phyloP scores from a whole-genome alignment of 2,329 filamentous ascomycete genomes.

The Exophiala viscosa region DNA sequence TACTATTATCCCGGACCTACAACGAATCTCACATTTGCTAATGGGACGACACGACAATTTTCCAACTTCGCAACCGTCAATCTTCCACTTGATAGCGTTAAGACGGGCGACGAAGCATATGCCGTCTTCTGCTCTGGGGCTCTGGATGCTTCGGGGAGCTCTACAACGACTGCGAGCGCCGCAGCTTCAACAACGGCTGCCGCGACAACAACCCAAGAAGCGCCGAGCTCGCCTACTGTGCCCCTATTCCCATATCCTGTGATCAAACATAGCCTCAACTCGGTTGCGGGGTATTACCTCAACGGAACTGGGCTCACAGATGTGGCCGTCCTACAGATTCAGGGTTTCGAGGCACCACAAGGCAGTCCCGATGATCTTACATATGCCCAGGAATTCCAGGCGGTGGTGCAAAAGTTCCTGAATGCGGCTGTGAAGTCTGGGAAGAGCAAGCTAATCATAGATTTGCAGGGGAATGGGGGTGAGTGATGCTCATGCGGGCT shows the following conservation, averaged over 20 bases:
- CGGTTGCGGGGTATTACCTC: conserved; percentile 46
- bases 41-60: conserved; percentile 31
- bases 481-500: background rate
- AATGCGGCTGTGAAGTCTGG: conserved; percentile 42
- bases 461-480: conserved; percentile 59
- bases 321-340: conserved; percentile 46
- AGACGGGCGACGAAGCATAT: conserved; percentile 32
- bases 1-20: conserved; percentile 29
- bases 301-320: conserved; percentile 40
- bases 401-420: conserved; percentile 40
- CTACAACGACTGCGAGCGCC: conserved; percentile 1
- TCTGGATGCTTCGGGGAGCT: background rate
- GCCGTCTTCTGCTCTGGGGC: conserved; percentile 11
- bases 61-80: conserved; percentile 29
- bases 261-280: conserved; percentile 34
- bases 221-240: conserved; percentile 12
- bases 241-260: conserved; percentile 39
- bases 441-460: conserved; percentile 62
- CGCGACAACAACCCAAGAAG: conserved; percentile 2
- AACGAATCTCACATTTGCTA: conserved; percentile 33
- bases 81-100: conserved; percentile 8
- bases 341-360: conserved; percentile 35
- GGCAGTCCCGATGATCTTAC: conserved; percentile 3
- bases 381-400: conserved; percentile 22
- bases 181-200: conserved; percentile 1